phyloP scores from a whole-genome alignment of 1,139 yeast genomes.

The Sugiyamaella castrensis region DNA sequence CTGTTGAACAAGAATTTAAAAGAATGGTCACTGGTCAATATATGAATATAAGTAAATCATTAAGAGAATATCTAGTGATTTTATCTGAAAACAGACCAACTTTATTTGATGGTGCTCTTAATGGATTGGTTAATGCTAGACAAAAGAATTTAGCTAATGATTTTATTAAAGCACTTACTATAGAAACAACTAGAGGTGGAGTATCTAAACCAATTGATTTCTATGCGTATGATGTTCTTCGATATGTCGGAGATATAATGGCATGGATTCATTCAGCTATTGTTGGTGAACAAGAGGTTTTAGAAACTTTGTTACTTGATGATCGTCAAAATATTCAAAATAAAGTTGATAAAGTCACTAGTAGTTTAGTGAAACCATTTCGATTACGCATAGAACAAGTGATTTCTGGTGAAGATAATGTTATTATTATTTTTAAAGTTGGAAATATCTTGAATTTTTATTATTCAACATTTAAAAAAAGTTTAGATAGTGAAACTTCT shows the following conservation, averaged over 20 bases:
- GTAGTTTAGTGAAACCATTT: conserved; percentile 50
- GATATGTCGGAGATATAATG: conserved; percentile 81
- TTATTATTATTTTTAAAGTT: conserved; percentile 55
- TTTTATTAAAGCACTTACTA: conserved; percentile 56
- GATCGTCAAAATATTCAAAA: conserved; percentile 30
- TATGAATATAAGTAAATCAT: conserved; percentile 27
- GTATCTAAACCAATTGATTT: conserved; percentile 53
- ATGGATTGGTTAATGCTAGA: conserved; percentile 34
- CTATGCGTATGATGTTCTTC: conserved; percentile 74
- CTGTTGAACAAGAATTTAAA: conserved; percentile 40
- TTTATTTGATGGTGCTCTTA: conserved; percentile 36
- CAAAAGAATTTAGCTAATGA: conserved; percentile 35
- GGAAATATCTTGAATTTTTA: conserved; percentile 66
- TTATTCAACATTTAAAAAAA: conserved; percentile 61
- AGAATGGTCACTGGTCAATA: conserved; percentile 25
- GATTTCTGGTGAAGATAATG: conserved; percentile 60
- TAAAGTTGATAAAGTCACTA: conserved; percentile 46
- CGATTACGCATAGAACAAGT: conserved; percentile 60
- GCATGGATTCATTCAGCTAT: conserved; percentile 90
- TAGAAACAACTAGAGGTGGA: conserved; percentile 34
- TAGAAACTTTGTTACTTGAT: conserved; percentile 51
- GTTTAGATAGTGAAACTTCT: conserved; percentile 19
- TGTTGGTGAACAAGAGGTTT: conserved; percentile 80
- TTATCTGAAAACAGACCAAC: conserved; percentile 39
- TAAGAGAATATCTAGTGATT: conserved; percentile 32